Conservation (phyloP, 371 early-diverging fungal species). For the Racocetra persica region DNA sequence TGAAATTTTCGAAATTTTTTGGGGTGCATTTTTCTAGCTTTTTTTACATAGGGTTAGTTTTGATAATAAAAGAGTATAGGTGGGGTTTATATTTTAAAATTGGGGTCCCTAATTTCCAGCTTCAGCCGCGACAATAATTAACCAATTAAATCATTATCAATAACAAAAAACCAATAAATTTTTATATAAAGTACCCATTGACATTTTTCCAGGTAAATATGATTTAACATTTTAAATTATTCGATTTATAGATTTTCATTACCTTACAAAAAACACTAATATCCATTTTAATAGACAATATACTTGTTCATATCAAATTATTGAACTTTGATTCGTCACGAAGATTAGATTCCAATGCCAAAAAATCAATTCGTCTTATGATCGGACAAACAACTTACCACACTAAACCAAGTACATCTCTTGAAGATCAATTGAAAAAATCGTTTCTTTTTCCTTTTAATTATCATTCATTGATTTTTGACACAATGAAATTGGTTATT, state of each 20-base stretch:
- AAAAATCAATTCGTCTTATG: conserved; percentile 13
- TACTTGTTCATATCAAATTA: conserved; percentile 5
- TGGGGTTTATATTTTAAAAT: no score
- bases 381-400: conserved; percentile 9
- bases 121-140: no score
- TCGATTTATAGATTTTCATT: neutral
- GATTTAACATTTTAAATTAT: neutral
- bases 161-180: neutral
- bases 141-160: neutral
- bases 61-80: no score
- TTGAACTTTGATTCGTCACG: neutral
- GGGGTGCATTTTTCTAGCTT: no score
- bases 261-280: neutral
- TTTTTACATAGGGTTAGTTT: no score
- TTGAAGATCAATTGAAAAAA: conserved; percentile 19
- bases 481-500: conserved; percentile 33
- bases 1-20: no score
- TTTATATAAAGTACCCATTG: neutral
- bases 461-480: conserved; percentile 40
- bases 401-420: conserved; percentile 11
- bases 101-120: no score
- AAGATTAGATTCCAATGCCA: conserved; percentile 5
- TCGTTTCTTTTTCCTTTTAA: conserved; percentile 30
- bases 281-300: conserved; percentile 22
- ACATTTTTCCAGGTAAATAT: conserved; percentile 27